Base-by-base conservation (phyloP, 2,329 filamentous ascomycete species). In the Aspergillus nomiae region DNA sequence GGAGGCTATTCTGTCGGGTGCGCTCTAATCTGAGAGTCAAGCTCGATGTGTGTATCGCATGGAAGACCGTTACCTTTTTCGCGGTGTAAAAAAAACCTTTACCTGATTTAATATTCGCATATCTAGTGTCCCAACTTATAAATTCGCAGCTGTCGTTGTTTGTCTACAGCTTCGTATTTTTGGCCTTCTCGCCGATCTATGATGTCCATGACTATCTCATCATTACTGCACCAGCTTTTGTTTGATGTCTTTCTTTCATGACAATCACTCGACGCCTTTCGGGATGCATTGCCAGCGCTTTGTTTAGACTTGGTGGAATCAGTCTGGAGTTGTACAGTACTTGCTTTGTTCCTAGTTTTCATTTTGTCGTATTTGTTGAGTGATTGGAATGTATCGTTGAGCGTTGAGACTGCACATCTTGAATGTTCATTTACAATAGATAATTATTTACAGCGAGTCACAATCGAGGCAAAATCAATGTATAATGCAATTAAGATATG, bases 1-100 rank as follows among this genome's bases (percentile, higher is more conserved):
- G 63, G 91, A 94, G 79, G 91, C 91, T 58, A 84, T 94, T 65
- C 82, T 94, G 59, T 92, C 90, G 55, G 91, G 91, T 57, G 89
- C 92, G 74, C 80, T 94, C 71, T 94, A 68, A 78, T 68, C 36
- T 32, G n/a, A 45, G 55, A 6, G 3, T 12, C 8, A 21, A n/a
- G 30, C 45, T 2, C 45, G 30, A 48, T 28, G 10, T 21, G n/a
- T 43, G 36, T 24, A 24, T n/a, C 32, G 19, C 45, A 41, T 34
- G 14, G 36, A 53, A 56, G 28, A 19, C 28, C 8, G n/a, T 55
- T 38, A 16, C 32, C 30, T 36, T 41, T 16, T 54, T 24, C 32
- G 19, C 30, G 51, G 51, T 55, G 51, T 55, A 55, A 24, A 55
- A 55, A 55, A 24, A 2, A 24, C 21, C 21, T 24, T 24, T 54